Evolutionary conservation across 495 filamentous ascomycete genomes (phyloP).

Genomic region (Haplographium delicatum): DNA sequence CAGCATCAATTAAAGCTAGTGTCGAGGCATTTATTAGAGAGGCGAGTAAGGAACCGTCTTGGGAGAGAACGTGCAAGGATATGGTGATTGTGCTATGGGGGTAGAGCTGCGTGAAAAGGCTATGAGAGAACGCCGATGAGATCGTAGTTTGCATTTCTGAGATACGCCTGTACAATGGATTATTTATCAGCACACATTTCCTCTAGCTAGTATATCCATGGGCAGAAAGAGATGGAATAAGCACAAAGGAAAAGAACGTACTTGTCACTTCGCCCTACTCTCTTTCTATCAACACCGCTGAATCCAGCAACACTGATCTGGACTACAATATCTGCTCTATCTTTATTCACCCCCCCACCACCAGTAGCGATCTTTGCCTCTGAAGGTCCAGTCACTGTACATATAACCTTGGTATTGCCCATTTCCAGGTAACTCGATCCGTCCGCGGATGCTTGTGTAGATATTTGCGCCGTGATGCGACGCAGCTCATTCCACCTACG

Average conservation of each 20-base stretch:
- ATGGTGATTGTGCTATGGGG: constrained; percentile 82
- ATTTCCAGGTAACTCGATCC: constrained; percentile 88
- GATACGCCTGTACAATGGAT: constrained; percentile 67
- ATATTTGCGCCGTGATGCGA: constrained; percentile 80
- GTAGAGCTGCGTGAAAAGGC: constrained; percentile 80
- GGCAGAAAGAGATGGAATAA: too few relatives aligned
- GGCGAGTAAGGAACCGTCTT: constrained; percentile 87
- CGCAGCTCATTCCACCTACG: constrained; percentile 98
- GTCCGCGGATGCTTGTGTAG: constrained; percentile 83
- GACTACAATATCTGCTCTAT: constrained; percentile 64
- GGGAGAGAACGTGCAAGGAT: constrained; percentile 77
- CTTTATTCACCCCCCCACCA: constrained; percentile 33
- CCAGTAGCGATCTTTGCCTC: constrained; percentile 57
- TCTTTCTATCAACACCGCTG: constrained; percentile 78
- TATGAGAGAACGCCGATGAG: constrained; percentile 62
- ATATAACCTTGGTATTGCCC: constrained; percentile 95
- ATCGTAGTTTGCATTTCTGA: constrained; percentile 76
- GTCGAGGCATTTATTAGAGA: constrained; percentile 88
- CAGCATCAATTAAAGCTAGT: constrained; percentile 88
- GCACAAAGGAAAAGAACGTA: constrained; percentile 45
- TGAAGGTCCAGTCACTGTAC: constrained; percentile 77
- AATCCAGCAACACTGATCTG: constrained; percentile 85
- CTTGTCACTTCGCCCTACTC: constrained; percentile 69
- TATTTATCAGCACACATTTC: too few relatives aligned
- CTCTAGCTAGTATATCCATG: too few relatives aligned